Base-by-base conservation (phyloP, 768 basidiomycete genomes). In the Rhizopogon salebrosus region DNA sequence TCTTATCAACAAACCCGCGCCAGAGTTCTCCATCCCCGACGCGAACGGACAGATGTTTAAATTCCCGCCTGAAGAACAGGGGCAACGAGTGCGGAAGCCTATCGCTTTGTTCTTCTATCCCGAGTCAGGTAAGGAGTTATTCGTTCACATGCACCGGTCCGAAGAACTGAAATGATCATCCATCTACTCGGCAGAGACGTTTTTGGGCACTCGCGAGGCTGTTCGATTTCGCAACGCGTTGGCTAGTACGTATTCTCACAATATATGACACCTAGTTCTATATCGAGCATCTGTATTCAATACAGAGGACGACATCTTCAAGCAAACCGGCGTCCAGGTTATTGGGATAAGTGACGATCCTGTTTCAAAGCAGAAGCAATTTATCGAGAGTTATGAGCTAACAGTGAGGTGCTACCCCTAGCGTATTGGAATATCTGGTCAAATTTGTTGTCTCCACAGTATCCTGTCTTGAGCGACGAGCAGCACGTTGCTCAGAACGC, bases 141-240 rank as follows among this genome's bases (percentile, higher is more conserved):
- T 55, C 54, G n/a, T 60, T 56, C 34, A 60, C 51, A 11, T 37
- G 24, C 34, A 16, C 14, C 45, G 45, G 31, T 9, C 45, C 31
- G 20, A n/a, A 31, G 4, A 34, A 29, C 27, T 38, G 23, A 29
- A 50, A 23, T n/a, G 23, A 27, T 42, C 34, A 39, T 41, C 31
- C 16, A 23, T 55, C 27, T 18, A 22, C 41, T 34, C 39, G 41
- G 41, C 65, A 84, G 88, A 84, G 6, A 81, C 88, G 2, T 84
- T 73, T 48, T 89, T 86, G 5, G 92, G 92, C 67, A 94, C 88
- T 16, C 84, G 78, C 61, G 84, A 93, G 66, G 90, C 86, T 1
- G 92, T 89, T 60, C 76, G 83, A 49, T 92, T 94, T 68, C 80
- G 91, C 23, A 87, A 93, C 71, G 89, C 89, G 3, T 69, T 89